phyloP scores from a whole-genome alignment of 352 stramenopile species.

The Phytophthora rubi region DNA sequence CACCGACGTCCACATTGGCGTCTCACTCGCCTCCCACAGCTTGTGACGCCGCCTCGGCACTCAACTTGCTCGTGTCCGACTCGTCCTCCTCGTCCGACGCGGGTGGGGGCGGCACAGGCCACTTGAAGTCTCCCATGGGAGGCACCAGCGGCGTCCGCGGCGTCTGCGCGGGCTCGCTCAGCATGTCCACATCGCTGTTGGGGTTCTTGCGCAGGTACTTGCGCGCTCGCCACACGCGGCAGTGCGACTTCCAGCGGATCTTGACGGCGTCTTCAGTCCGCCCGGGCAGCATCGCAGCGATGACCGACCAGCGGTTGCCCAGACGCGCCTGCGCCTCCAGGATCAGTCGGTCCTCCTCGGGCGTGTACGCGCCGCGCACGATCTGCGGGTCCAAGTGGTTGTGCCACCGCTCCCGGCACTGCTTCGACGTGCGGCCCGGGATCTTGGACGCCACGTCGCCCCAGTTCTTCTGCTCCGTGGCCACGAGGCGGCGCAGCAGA shows the following conservation, averaged over 20 bases:
- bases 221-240: slow-evolving; percentile 79
- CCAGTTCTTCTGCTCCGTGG: slow-evolving; percentile 90
- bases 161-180: slow-evolving; percentile 41
- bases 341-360: slow-evolving; percentile 91
- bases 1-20: slow-evolving; percentile 3
- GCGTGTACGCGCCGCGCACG: slow-evolving; percentile 86
- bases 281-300: slow-evolving; percentile 87
- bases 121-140: slow-evolving; percentile 33
- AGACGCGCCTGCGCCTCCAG: slow-evolving; percentile 83
- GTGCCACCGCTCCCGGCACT: slow-evolving; percentile 91
- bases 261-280: slow-evolving; percentile 92
- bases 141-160: slow-evolving; percentile 39
- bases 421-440: slow-evolving; percentile 86
- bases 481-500: slow-evolving; percentile 75
- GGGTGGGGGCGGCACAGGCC: slow-evolving; percentile 26
- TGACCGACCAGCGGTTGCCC: slow-evolving; percentile 92
- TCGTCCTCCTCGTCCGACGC: slow-evolving; percentile 28
- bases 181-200: slow-evolving; percentile 42
- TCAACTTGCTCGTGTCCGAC: slow-evolving; percentile 22
- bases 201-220: slow-evolving; percentile 82
- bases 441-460: slow-evolving; percentile 88
- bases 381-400: slow-evolving; percentile 91
- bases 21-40: slow-evolving; percentile 15
- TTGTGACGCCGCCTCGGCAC: slow-evolving; percentile 10
- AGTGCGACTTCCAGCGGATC: slow-evolving; percentile 93